These are phyloP conservation scores for Talaromyces wortmannii DNA, from an alignment of 495 filamentous ascomycete species.

Conservation along the genomic window DNA sequence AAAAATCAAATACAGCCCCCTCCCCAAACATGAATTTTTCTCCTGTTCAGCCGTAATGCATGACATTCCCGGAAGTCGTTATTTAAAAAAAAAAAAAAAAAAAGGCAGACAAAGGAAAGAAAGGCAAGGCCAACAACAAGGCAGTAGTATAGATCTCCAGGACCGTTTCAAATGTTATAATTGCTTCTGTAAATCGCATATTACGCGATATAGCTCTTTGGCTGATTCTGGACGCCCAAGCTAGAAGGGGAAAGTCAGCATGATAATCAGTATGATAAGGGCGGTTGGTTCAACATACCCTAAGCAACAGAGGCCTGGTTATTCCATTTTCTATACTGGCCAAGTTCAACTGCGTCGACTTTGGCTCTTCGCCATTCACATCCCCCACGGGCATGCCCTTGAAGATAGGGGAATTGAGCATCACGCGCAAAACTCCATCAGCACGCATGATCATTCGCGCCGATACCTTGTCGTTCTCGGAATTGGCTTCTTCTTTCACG, in stretches of 20 bases:
- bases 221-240: constrained; percentile 31
- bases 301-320: constrained; percentile 57
- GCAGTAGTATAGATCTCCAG: not conserved
- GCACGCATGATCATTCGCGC: constrained; percentile 82
- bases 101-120: too few relatives aligned
- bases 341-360: constrained; percentile 50
- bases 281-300: constrained; percentile 44
- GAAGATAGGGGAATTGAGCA: constrained; percentile 73
- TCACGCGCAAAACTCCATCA: constrained; percentile 76
- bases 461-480: constrained; percentile 37
- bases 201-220: constrained; percentile 31
- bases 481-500: constrained; percentile 47
- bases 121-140: too few relatives aligned
- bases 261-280: constrained; percentile 1
- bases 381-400: constrained; percentile 68
- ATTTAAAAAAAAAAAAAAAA: too few relatives aligned
- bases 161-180: constrained; percentile 8
- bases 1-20: too few relatives aligned
- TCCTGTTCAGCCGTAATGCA: too few relatives aligned
- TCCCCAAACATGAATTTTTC: too few relatives aligned
- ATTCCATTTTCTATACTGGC: constrained; percentile 54
- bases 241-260: constrained; percentile 21
- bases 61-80: too few relatives aligned
- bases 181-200: constrained; percentile 25
- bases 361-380: constrained; percentile 37